Conservation (phyloP, 768 basidiomycete genomes). For the Rubroboletus pulcherrimus region DNA sequence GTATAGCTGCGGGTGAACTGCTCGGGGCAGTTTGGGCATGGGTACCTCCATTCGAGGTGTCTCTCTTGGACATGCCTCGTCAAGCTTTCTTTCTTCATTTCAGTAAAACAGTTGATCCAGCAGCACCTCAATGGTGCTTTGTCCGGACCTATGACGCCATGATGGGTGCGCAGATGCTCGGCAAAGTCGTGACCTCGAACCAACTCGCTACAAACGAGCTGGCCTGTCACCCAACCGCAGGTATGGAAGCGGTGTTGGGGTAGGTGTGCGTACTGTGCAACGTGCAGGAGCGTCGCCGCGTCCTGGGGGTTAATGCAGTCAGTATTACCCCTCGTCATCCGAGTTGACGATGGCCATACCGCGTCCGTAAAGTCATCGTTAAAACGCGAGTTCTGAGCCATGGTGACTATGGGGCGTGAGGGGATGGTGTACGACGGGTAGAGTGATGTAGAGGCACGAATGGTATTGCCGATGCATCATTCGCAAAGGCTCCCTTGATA, state of each 20-base stretch:
- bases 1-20: constrained; percentile 28
- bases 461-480: constrained; percentile 4
- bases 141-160: constrained; percentile 20
- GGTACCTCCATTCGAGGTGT: constrained; percentile 17
- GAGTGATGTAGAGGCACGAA: background rate
- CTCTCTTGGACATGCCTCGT: constrained; percentile 25
- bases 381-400: background rate
- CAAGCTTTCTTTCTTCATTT: constrained; percentile 29
- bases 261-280: background rate
- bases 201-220: background rate
- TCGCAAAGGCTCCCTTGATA: constrained; percentile 5
- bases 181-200: constrained; percentile 12
- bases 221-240: constrained; percentile 16
- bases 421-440: background rate
- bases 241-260: constrained; percentile 7
- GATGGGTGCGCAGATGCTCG: constrained; percentile 19
- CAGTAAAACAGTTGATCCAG: constrained; percentile 17
- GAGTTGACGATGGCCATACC: constrained; percentile 3
- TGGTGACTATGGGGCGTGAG: background rate
- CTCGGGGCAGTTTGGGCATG: constrained; percentile 19
- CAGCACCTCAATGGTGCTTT: constrained; percentile 2
- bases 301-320: constrained; percentile 11
- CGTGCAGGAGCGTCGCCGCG: background rate
- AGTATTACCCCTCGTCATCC: background rate
- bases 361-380: constrained; percentile 7